These are phyloP conservation scores for Chaetomium globosum DNA, from an alignment of 2,329 filamentous ascomycete genomes.

Conservation along the genomic window DNA sequence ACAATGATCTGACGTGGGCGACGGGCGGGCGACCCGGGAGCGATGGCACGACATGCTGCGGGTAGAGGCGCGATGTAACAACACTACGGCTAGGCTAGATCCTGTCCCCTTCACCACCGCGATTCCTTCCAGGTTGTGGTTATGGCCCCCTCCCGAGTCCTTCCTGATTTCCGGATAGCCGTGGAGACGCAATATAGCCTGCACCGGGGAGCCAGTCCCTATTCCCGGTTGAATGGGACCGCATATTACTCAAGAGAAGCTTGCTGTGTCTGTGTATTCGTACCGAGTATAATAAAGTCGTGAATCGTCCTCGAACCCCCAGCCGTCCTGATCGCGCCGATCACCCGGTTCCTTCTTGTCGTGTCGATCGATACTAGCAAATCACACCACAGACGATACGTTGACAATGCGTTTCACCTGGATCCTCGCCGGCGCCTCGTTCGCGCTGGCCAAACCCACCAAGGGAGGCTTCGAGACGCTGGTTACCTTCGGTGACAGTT, in stretches of 20 bases:
- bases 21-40: neutral
- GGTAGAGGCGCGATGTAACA: conserved; percentile 26
- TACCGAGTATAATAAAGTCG: conserved; percentile 6
- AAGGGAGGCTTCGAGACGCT: conserved; percentile 57
- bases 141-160: neutral
- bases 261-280: conserved; percentile 12
- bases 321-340: too few species aligned
- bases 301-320: neutral
- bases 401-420: conserved; percentile 32
- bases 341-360: neutral
- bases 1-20: neutral
- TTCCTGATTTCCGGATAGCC: conserved; percentile 1
- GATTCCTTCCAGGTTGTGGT: neutral
- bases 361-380: neutral
- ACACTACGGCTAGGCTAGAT: neutral
- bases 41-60: conserved; percentile 18
- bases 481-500: conserved; percentile 74
- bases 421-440: conserved; percentile 33
- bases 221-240: conserved; percentile 38
- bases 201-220: conserved; percentile 25
- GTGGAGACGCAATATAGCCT: conserved; percentile 36
- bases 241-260: conserved; percentile 28
- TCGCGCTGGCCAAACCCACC: conserved; percentile 28
- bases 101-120: neutral
- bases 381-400: neutral